Evolutionary conservation across 2,329 filamentous ascomycete species (phyloP).

Genomic region (Blastomyces emzantsi): DNA sequence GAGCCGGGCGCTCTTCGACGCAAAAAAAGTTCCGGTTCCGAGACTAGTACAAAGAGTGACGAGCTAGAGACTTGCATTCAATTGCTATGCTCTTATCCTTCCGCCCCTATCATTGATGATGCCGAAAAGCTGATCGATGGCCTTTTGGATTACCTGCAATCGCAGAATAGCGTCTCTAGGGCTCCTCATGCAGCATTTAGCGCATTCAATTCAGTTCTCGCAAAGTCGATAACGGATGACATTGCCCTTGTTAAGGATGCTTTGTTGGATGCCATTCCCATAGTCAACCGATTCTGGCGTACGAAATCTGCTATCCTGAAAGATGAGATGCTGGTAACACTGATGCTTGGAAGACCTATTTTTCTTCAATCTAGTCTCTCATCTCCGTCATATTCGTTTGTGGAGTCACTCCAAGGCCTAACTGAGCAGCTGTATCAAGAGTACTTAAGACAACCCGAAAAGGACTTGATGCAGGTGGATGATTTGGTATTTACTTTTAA

Average conservation of each 20-base stretch:
- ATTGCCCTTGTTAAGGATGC: conserved; percentile 52
- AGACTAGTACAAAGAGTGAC: conserved; percentile 32
- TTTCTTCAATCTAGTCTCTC: conserved; percentile 36
- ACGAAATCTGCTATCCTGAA: conserved; percentile 58
- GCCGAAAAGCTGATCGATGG: conserved; percentile 49
- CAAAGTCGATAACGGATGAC: conserved; percentile 59
- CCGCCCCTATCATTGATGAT: conserved; percentile 54
- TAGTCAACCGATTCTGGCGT: conserved; percentile 70
- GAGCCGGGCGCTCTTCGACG: conserved; percentile 22
- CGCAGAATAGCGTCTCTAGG: conserved; percentile 51
- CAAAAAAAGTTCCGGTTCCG: conserved; percentile 12
- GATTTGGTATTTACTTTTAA: conserved; percentile 54
- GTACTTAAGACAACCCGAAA: conserved; percentile 62
- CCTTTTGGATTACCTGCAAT: conserved; percentile 53
- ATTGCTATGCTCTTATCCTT: conserved; percentile 54
- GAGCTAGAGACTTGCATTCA: conserved; percentile 58
- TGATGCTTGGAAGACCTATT: conserved; percentile 58
- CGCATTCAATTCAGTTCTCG: conserved; percentile 62
- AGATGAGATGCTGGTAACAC: conserved; percentile 66
- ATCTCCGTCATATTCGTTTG: conserved; percentile 32
- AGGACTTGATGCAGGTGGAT: conserved; percentile 66
- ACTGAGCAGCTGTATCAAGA: conserved; percentile 65
- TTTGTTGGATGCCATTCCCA: conserved; percentile 54
- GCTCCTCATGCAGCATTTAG: conserved; percentile 66
- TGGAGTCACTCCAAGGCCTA: conserved; percentile 52